phyloP scores from a whole-genome alignment of 164 flowering plant genomes.

The Warburgia ugandensis region DNA sequence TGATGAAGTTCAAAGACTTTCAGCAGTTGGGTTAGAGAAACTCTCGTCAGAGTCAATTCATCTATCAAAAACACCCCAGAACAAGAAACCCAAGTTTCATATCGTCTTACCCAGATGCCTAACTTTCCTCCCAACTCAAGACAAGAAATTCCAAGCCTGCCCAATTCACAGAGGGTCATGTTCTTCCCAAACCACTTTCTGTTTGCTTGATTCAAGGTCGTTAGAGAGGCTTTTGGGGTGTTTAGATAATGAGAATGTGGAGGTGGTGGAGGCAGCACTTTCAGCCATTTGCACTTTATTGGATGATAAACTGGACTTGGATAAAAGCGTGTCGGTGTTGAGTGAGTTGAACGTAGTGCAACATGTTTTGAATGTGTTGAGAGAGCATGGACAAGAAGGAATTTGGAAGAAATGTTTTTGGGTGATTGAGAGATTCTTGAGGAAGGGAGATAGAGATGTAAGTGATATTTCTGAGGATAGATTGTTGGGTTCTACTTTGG shows the following conservation, averaged over 20 bases:
- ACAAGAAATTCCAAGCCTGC: slow-evolving; percentile 30
- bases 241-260: slow-evolving; percentile 51
- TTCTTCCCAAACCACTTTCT: slow-evolving; percentile 63
- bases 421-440: slow-evolving; percentile 60
- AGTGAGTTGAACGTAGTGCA: slow-evolving; percentile 30
- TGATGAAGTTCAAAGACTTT: slow-evolving; percentile 64
- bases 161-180: slow-evolving; percentile 68
- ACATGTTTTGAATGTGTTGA: slow-evolving; percentile 48
- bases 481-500: slow-evolving; percentile 43
- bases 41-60: slow-evolving; percentile 47
- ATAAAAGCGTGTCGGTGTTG: slow-evolving; percentile 45
- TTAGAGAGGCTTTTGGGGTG: slow-evolving; percentile 51
- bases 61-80: slow-evolving; percentile 44
- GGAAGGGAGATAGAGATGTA: slow-evolving; percentile 35
- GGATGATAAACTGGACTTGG: slow-evolving; percentile 62
- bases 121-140: slow-evolving; percentile 23
- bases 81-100: slow-evolving; percentile 26
- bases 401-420: slow-evolving; percentile 59
- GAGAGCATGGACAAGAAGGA: slow-evolving; percentile 43
- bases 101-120: slow-evolving; percentile 28
- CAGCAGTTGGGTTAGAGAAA: slow-evolving; percentile 64
- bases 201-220: slow-evolving; percentile 60
- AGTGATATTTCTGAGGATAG: slow-evolving; percentile 57
- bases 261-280: slow-evolving; percentile 65
- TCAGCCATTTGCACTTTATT: slow-evolving; percentile 61